A percentile compares a stretch with the other conserved stretches of the same genome.
Evolutionary conservation across 331 rosid species (phyloP).

Genomic region (Cucumis variabilis): DNA sequence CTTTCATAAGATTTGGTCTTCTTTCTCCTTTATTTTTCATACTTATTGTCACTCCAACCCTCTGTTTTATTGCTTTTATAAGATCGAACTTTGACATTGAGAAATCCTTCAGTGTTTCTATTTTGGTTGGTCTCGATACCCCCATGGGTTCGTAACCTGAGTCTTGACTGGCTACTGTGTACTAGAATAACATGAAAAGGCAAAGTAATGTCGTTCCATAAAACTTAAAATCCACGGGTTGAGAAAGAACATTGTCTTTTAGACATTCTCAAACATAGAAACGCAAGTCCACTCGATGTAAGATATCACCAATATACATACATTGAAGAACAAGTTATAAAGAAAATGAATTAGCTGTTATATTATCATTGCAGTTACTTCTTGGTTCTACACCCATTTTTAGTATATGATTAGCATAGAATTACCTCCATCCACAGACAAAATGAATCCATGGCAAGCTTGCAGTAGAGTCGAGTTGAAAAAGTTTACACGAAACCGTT

Average conservation of each 20-base stretch:
- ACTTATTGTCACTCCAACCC: too few relatives aligned
- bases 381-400: constrained; percentile 2
- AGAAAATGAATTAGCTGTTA: constrained; percentile 25
- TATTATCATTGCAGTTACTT: neutral
- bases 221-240: neutral
- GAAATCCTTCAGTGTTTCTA: too few relatives aligned
- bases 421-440: constrained; percentile 22
- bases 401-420: neutral
- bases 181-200: neutral
- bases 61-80: too few relatives aligned
- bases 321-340: constrained; percentile 3
- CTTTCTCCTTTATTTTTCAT: too few relatives aligned
- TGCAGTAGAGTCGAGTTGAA: neutral
- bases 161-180: neutral
- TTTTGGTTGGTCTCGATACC: too few relatives aligned
- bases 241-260: constrained; percentile 1
- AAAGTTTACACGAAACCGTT: constrained; percentile 1
- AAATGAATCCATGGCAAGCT: constrained; percentile 2
- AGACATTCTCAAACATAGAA: neutral
- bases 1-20: too few relatives aligned
- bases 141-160: too few relatives aligned
- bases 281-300: neutral
- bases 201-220: neutral
- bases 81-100: too few relatives aligned
- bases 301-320: neutral